Evolutionary conservation across 352 stramenopile genomes (phyloP).

Genomic region (Phytophthora syringae): DNA sequence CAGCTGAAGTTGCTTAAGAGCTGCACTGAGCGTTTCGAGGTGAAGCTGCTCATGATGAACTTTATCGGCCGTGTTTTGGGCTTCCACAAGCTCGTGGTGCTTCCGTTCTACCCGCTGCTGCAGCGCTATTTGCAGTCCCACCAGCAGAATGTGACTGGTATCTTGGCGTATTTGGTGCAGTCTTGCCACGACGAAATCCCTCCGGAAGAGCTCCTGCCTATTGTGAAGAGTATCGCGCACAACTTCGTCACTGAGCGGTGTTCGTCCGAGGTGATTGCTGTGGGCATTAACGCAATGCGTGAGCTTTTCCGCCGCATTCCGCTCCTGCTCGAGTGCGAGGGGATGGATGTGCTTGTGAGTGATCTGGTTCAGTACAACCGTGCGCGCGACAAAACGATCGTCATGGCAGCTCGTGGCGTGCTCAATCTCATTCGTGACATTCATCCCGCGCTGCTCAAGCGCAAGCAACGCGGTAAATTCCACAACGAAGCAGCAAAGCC

Average conservation of each 20-base stretch:
- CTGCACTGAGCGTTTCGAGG: conserved; percentile 92
- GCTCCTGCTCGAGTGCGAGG: conserved; percentile 94
- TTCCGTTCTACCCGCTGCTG: conserved; percentile 97
- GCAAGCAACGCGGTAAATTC: conserved; percentile 96
- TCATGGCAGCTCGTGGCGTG: conserved; percentile 96
- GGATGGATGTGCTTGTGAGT: conserved; percentile 88
- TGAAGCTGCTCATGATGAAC: conserved; percentile 99
- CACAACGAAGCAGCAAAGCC: conserved; percentile 86
- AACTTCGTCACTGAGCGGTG: conserved; percentile 98
- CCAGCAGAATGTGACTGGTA: conserved; percentile 92
- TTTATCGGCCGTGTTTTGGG: conserved; percentile 97
- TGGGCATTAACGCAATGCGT: conserved; percentile 97
- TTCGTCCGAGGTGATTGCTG: conserved; percentile 95
- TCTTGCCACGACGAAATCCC: conserved; percentile 98
- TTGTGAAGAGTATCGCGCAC: conserved; percentile 98
- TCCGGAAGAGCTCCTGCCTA: conserved; percentile 95
- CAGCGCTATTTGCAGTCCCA: conserved; percentile 93
- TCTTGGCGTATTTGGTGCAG: conserved; percentile 98
- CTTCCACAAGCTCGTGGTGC: conserved; percentile 97
- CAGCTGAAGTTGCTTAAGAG: conserved; percentile 92
- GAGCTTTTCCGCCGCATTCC: conserved; percentile 96
- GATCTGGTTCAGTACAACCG: conserved; percentile 98
- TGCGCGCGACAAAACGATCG: conserved; percentile 95
- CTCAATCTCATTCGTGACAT: conserved; percentile 98
- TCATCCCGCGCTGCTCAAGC: conserved; percentile 95